These are phyloP conservation scores for Excoecaria agallocha DNA, from an alignment of 345 rosid genomes.

Conservation along the genomic window DNA sequence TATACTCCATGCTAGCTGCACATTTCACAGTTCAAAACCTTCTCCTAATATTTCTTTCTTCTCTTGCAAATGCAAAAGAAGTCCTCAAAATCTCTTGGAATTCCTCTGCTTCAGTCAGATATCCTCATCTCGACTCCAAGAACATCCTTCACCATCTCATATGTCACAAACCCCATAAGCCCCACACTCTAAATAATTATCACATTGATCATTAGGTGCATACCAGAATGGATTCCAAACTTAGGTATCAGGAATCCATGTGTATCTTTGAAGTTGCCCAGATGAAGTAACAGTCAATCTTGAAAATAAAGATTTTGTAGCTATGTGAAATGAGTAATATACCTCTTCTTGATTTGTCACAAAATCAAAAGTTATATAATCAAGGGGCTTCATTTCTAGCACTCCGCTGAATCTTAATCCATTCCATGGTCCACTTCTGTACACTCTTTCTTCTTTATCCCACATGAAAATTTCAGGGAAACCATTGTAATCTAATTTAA, in stretches of 20 bases:
- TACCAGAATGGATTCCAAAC: conserved; percentile 69
- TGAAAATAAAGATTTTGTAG: conserved; percentile 35
- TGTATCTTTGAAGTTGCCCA: conserved; percentile 45
- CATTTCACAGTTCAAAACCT: conserved; percentile 1
- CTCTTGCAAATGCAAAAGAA: background rate
- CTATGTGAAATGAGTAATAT: conserved; percentile 40
- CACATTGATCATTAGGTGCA: conserved; percentile 89
- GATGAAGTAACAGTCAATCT: conserved; percentile 45
- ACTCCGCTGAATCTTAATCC: conserved; percentile 67
- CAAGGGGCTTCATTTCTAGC: conserved; percentile 67
- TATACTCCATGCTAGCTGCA: conserved; percentile 8
- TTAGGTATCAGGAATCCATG: conserved; percentile 47
- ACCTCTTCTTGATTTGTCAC: conserved; percentile 36
- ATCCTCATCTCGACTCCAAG: conserved; percentile 93
- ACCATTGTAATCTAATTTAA: conserved; percentile 52
- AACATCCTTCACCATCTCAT: conserved; percentile 87
- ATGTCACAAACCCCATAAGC: conserved; percentile 74
- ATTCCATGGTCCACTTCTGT: conserved; percentile 74
- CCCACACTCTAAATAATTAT: conserved; percentile 59
- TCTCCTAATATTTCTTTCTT: conserved; percentile 11
- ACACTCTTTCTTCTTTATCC: conserved; percentile 19
- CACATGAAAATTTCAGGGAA: conserved; percentile 61
- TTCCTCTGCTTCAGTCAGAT: conserved; percentile 58
- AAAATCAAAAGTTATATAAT: conserved; percentile 44
- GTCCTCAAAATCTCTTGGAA: background rate